Base-by-base conservation (phyloP, 176 grass and related monocot species). In the Phyllostachys edulis region DNA sequence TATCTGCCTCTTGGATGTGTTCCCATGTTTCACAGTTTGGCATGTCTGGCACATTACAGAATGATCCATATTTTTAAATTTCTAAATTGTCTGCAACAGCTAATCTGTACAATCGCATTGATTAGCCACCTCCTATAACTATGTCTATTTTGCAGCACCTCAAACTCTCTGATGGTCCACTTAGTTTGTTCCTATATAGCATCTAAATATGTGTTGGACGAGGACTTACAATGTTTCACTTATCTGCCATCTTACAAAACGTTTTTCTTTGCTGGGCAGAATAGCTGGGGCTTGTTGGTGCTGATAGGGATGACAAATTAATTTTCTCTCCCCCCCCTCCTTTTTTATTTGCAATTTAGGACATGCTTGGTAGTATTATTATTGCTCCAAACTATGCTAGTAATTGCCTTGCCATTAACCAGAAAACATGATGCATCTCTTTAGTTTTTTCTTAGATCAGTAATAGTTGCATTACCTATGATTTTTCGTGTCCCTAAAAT, bases 91-190 rank as follows among this genome's bases (percentile, higher is more conserved):
- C 12, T 26, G n/a, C 68, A 27, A 46, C 12, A 46, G 68, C 41
- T 47, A 46, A 71, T 42, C n/a, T 23, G n/a, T 26, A n/a, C 68
- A 71, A 71, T 71, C 40, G 13, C 68, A 71, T 71, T 71, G 41
- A 71, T 71, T 71, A 46, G 68, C 41, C 6, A 71, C 41, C 41
- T 46, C 11, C 10, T 61, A 61, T 61, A 26, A n/a, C 63, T 38
- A 20, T 38, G 21, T 70, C 40, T 70, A 70, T 12, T 26, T 44
- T 71, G 41, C 13, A 71, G n/a, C 23, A 26, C 41, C 68, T 71
- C 45, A 71, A 46, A 23, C 21, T 70, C 41, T 71, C n/a, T 71
- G 40, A 26, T 71, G 68, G 40, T 26, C 12, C n/a, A 45, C 21
- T n/a, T 15, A 70, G 67, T 45, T 70, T 70, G 21, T 70, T 70